A percentile compares a stretch with the other conserved stretches of the same genome.
These are phyloP conservation scores for Stemphylium vesicarium DNA, from an alignment of 2,329 filamentous ascomycete species.

Conservation along the genomic window DNA sequence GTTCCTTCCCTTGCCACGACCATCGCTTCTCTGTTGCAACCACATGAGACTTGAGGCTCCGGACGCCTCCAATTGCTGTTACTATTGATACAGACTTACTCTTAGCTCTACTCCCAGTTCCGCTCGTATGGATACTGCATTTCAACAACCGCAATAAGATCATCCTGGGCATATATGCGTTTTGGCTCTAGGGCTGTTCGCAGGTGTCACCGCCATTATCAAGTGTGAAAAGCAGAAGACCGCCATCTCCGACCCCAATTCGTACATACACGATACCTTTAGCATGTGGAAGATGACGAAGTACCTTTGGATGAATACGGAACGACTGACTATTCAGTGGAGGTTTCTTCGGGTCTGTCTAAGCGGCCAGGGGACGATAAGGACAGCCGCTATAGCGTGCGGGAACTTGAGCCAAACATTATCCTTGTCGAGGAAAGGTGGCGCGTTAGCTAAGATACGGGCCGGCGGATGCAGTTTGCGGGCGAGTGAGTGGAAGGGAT, in stretches of 20 bases:
- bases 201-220: not conserved
- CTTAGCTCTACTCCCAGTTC: not conserved
- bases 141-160: conserved; percentile 1
- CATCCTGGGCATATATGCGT: not conserved
- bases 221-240: not conserved
- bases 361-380: not conserved
- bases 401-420: not conserved
- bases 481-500: too few species aligned
- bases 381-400: not conserved
- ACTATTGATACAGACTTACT: conserved; percentile 2
- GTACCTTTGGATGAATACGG: not conserved
- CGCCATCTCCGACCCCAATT: not conserved
- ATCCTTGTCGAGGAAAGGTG: not conserved
- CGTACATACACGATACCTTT: conserved; percentile 48
- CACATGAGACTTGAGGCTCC: conserved; percentile 51
- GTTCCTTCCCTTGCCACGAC: not conserved
- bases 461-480: too few species aligned
- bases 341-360: not conserved
- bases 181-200: not conserved
- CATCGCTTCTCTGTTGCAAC: conserved; percentile 48
- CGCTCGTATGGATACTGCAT: not conserved
- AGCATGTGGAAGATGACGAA: conserved; percentile 46
- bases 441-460: not conserved
- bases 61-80: conserved; percentile 33
- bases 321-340: not conserved